Conservation (phyloP, 2,329 filamentous ascomycete species). For the Xylaria sp. region DNA sequence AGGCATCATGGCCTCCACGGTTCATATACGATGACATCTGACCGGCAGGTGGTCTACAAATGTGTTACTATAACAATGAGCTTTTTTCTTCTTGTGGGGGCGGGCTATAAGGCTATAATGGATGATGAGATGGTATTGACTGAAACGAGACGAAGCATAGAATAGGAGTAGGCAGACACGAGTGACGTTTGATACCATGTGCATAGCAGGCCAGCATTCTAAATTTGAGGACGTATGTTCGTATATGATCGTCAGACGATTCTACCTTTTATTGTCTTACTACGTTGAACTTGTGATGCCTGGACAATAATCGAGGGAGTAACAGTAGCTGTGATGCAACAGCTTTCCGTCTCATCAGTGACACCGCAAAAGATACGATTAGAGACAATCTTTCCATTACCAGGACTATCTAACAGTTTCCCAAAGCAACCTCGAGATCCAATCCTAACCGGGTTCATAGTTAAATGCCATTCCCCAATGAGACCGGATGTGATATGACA, state of each 20-base stretch:
- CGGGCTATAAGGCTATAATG: slow-evolving; percentile 5
- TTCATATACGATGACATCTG: slow-evolving; percentile 23
- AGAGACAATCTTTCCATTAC: too few relatives aligned
- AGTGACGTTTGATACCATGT: slow-evolving; percentile 39
- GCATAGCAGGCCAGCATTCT: slow-evolving; percentile 33
- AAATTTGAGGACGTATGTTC: slow-evolving; percentile 24
- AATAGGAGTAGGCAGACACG: slow-evolving; percentile 30
- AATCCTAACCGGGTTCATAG: too few relatives aligned
- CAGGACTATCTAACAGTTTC: too few relatives aligned
- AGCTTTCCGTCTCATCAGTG: too few relatives aligned
- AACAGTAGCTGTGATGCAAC: too few relatives aligned
- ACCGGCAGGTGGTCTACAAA: slow-evolving; percentile 2
- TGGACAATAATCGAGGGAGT: too few relatives aligned
- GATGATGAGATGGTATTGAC: slow-evolving; percentile 1
- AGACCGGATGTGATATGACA: too few relatives aligned
- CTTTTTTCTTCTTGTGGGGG: slow-evolving; percentile 11
- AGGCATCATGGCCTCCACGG: not conserved
- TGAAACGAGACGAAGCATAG: slow-evolving; percentile 25
- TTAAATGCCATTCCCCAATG: too few relatives aligned
- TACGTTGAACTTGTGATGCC: not conserved
- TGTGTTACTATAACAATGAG: slow-evolving; percentile 13
- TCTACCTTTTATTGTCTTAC: not conserved
- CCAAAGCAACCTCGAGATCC: too few relatives aligned
- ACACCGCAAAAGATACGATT: too few relatives aligned
- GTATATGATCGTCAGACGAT: not conserved